Conservation (phyloP, 2,329 filamentous ascomycete genomes). For the Cryphonectria nitschkei region DNA sequence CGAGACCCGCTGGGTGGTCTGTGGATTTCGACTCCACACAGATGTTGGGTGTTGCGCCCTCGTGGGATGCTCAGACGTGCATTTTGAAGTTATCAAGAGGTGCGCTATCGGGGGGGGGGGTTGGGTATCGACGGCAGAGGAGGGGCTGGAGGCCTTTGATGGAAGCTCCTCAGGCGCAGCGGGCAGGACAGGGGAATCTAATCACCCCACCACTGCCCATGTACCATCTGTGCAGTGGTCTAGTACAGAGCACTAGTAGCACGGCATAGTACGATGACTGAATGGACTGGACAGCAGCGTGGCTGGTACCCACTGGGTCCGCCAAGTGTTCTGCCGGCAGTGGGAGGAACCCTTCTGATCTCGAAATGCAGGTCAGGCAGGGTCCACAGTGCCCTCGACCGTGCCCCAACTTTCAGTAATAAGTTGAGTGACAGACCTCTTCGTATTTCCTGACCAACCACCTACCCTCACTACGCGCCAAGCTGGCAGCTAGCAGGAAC, state of each 20-base stretch:
- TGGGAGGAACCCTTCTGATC: not conserved
- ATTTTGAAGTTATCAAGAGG: not conserved
- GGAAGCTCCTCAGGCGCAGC: not conserved
- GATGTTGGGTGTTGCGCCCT: not conserved
- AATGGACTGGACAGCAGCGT: not conserved
- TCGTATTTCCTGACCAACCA: slow-evolving; percentile 1
- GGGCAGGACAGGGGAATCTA: not conserved
- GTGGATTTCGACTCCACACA: not conserved
- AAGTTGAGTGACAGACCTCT: not conserved
- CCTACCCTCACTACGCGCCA: not conserved
- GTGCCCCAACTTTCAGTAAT: not conserved
- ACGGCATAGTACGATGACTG: not conserved
- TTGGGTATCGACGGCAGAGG: not conserved
- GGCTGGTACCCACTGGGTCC: not conserved
- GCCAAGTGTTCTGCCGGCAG: slow-evolving; percentile 5
- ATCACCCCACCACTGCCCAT: not conserved
- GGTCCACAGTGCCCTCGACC: not conserved
- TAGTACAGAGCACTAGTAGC: not conserved
- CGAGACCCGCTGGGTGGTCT: not conserved
- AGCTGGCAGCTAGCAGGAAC: not conserved
- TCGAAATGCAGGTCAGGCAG: slow-evolving; percentile 9
- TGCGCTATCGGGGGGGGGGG: not conserved
- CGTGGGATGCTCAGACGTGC: not conserved
- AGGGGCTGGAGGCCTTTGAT: slow-evolving; percentile 5
- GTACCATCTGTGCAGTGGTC: not conserved